Conservation (phyloP, 2,329 filamentous ascomycete species). For the Aurifilum marmelostoma region DNA sequence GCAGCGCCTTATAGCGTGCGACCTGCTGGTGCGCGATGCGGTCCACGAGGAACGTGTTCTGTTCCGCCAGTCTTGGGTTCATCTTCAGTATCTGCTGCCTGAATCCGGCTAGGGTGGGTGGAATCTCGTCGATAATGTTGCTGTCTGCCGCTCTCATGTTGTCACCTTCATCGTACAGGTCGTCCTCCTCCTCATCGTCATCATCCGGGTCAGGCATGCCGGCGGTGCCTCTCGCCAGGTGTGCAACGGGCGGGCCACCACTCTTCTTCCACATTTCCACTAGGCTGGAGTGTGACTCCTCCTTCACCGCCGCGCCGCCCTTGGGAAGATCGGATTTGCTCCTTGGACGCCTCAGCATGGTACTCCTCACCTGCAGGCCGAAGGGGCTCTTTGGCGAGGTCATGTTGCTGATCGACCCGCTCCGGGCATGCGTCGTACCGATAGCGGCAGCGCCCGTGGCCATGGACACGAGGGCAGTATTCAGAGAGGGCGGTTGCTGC, state of each 20-base stretch:
- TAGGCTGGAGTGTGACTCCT: constrained; percentile 49
- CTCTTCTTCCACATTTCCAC: constrained; percentile 55
- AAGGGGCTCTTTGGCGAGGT: constrained; percentile 59
- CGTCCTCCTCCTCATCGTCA: constrained; percentile 53
- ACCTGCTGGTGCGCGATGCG: constrained; percentile 82
- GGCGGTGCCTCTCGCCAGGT: constrained; percentile 43
- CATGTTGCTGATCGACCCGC: constrained; percentile 60
- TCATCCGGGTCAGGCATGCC: constrained; percentile 41
- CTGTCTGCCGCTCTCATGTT: constrained; percentile 64
- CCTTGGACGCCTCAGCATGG: constrained; percentile 54
- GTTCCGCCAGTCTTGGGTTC: constrained; percentile 69
- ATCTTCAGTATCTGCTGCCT: constrained; percentile 71
- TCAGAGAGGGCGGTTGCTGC: constrained; percentile 58
- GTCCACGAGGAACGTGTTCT: constrained; percentile 68
- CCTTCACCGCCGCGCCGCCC: constrained; percentile 39
- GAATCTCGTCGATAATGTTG: constrained; percentile 67
- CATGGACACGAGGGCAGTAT: constrained; percentile 61
- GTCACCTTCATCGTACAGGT: constrained; percentile 59
- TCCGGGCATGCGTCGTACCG: constrained; percentile 59
- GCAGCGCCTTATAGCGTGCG: constrained; percentile 75
- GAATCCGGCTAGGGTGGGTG: constrained; percentile 77
- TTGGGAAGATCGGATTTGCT: constrained; percentile 59
- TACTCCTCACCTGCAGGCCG: constrained; percentile 50
- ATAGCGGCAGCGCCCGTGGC: constrained; percentile 59
- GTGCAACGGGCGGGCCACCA: constrained; percentile 58